Evolutionary conservation across 2,329 filamentous ascomycete genomes (phyloP).

Genomic region (Fusarium graminum): DNA sequence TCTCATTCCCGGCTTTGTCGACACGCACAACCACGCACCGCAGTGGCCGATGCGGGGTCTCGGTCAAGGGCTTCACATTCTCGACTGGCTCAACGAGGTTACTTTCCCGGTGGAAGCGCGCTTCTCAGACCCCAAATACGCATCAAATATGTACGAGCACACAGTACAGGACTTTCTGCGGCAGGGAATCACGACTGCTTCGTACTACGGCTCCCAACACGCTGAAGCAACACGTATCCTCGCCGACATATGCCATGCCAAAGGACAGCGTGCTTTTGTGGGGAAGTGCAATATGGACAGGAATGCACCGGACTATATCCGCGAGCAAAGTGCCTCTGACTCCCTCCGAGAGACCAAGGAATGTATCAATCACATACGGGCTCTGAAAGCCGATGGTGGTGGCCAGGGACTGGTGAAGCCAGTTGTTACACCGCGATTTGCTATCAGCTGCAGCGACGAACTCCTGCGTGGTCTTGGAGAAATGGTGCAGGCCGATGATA

Average conservation of each 20-base stretch:
- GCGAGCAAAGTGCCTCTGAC: slow-evolving; percentile 3
- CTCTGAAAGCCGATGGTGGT: neutral
- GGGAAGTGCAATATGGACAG: slow-evolving; percentile 30
- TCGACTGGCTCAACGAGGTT: slow-evolving; percentile 74
- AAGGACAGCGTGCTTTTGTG: slow-evolving; percentile 25
- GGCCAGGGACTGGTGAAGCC: slow-evolving; percentile 3
- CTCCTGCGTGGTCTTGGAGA: slow-evolving; percentile 21
- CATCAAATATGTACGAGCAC: slow-evolving; percentile 13
- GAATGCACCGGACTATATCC: slow-evolving; percentile 19
- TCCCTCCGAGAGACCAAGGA: slow-evolving; percentile 20
- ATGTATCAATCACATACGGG: slow-evolving; percentile 13
- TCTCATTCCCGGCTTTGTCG: slow-evolving; percentile 69
- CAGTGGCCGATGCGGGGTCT: slow-evolving; percentile 65
- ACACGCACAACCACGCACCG: slow-evolving; percentile 77
- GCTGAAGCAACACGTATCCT: slow-evolving; percentile 23
- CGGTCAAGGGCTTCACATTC: slow-evolving; percentile 65
- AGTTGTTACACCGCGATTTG: slow-evolving; percentile 24
- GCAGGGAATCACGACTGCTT: slow-evolving; percentile 26
- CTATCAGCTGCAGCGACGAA: slow-evolving; percentile 25
- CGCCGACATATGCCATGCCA: slow-evolving; percentile 9
- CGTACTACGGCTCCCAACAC: slow-evolving; percentile 24
- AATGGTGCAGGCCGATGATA: slow-evolving; percentile 9
- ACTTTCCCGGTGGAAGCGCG: slow-evolving; percentile 63
- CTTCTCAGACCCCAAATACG: slow-evolving; percentile 16
- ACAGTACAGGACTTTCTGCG: slow-evolving; percentile 19